phyloP scores from a whole-genome alignment of 2,329 filamentous ascomycete genomes.

The Incumbomyces lentus region DNA sequence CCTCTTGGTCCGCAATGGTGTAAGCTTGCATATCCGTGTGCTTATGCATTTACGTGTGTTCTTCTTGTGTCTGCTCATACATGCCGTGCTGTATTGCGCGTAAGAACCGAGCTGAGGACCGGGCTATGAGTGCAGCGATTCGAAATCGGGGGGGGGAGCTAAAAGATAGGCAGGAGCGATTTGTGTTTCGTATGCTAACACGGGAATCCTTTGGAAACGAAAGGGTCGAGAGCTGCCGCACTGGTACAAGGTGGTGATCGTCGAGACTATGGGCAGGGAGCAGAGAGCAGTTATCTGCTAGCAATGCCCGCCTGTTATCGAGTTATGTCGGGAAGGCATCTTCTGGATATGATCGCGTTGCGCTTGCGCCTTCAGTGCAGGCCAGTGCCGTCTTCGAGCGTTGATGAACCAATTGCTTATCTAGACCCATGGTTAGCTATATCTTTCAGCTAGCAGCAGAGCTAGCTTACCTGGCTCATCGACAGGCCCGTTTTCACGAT shows the following conservation, averaged over 20 bases:
- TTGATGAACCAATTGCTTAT: constrained; percentile 47
- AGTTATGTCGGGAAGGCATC: neutral
- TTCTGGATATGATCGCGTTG: neutral
- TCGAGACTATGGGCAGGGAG: neutral
- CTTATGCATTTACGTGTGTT: no score
- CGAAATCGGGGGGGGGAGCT: no score
- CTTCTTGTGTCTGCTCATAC: no score
- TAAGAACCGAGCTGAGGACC: no score
- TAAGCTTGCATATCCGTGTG: neutral
- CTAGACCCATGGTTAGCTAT: constrained; percentile 22
- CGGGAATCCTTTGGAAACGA: neutral
- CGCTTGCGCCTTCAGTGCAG: constrained; percentile 24
- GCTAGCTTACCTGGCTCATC: constrained; percentile 49
- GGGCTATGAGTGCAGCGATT: no score
- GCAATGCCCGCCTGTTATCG: neutral
- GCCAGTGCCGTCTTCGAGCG: constrained; percentile 38
- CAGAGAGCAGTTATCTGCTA: neutral
- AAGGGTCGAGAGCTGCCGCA: neutral
- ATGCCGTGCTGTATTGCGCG: no score
- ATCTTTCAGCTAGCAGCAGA: neutral
- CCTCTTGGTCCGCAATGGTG: no score
- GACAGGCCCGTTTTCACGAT: constrained; percentile 67
- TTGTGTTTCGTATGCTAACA: neutral
- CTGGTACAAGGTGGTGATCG: neutral
- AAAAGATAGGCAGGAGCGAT: no score